These are phyloP conservation scores for Epichloe aotearoae DNA, from an alignment of 2,329 filamentous ascomycete genomes.

Conservation along the genomic window DNA sequence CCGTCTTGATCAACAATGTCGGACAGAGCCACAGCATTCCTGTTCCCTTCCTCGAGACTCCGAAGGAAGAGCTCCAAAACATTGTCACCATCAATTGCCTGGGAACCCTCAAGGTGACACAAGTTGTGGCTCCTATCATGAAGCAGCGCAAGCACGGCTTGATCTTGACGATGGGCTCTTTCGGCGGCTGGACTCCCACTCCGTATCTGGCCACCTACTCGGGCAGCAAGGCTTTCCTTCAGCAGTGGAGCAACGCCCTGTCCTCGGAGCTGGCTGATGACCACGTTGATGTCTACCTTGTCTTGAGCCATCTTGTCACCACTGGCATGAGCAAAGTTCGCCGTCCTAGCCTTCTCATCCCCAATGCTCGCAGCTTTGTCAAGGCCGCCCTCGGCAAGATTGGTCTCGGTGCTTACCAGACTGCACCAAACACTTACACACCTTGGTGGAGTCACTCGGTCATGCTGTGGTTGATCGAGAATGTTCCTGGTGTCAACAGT, in stretches of 20 bases:
- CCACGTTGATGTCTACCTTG: conserved; percentile 79
- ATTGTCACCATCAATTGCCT: conserved; percentile 95
- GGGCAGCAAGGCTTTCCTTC: conserved; percentile 94
- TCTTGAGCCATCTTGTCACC: conserved; percentile 85
- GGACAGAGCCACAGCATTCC: conserved; percentile 90
- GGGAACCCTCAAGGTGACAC: conserved; percentile 78
- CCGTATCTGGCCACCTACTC: conserved; percentile 92
- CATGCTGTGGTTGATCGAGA: conserved; percentile 71
- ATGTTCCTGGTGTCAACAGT: conserved; percentile 37
- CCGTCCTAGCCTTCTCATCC: conserved; percentile 62
- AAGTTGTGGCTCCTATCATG: conserved; percentile 75
- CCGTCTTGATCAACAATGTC: conserved; percentile 92
- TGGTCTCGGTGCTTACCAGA: conserved; percentile 66
- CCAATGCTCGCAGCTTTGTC: conserved; percentile 73
- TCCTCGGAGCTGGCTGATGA: conserved; percentile 68
- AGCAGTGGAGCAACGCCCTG: conserved; percentile 86
- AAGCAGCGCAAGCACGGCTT: conserved; percentile 71
- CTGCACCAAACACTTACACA: conserved; percentile 70
- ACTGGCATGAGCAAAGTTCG: conserved; percentile 96
- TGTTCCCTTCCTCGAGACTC: conserved; percentile 72
- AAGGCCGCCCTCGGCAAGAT: conserved; percentile 66
- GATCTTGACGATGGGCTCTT: conserved; percentile 94
- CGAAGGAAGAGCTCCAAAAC: conserved; percentile 65
- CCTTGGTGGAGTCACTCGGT: conserved; percentile 88
- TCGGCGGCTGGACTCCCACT: conserved; percentile 83